Evolutionary conservation across 2,329 filamentous ascomycete genomes (phyloP), one percentile per base, ranked within the genome.

Genomic region (Penicillium sp.): DNA sequence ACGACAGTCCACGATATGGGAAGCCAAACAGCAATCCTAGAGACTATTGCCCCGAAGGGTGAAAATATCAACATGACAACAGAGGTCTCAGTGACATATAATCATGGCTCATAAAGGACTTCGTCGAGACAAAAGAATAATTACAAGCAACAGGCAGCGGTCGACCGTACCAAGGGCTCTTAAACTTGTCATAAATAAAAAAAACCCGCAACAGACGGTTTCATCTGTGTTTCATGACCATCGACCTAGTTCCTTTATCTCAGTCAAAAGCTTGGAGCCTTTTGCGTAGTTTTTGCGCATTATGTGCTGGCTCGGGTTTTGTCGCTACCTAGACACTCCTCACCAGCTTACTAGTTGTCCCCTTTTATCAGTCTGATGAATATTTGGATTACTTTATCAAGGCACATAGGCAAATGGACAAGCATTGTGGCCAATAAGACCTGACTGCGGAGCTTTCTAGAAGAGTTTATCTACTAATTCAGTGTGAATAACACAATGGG

Each of bases 51-150:
- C 3, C 45, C 32, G n/a, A 51, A 46, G 18, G 25, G 40, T 2
- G 56, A 60, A n/a, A 57, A 15, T 9, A 62, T 59, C 7, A 60
- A 59, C 12, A 23, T 59, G 46, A 59, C 40, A 21, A 61, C 51
- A 15, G 56, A 60, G 29, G 56, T 62, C 1, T 57, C 50, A 3
- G 54, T 62, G 3, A 57, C 54, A 18, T 60, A 57, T 44, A 46
- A 56, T 31, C 45, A 12, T 23, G 12, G 12, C 29, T 34, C 1
- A 9, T 42, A 16, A 42, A 27, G 25, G 31, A 27, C 15, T n/a
- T 47, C 1, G 13, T 41, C 15, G 23, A 12, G 8, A 13, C 15
- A n/a, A 6, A 27, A 13, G 5, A 23, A 40, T 25, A 21, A 25
- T 21, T 16, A 40, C 13, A 16, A 25, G 38, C 12, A 40, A 25